Percentiles rank a stretch among this genome's conserved stretches.
These are phyloP conservation scores for Elymus sibiricus DNA, from an alignment of 176 grass and related monocot genomes.

Conservation along the genomic window DNA sequence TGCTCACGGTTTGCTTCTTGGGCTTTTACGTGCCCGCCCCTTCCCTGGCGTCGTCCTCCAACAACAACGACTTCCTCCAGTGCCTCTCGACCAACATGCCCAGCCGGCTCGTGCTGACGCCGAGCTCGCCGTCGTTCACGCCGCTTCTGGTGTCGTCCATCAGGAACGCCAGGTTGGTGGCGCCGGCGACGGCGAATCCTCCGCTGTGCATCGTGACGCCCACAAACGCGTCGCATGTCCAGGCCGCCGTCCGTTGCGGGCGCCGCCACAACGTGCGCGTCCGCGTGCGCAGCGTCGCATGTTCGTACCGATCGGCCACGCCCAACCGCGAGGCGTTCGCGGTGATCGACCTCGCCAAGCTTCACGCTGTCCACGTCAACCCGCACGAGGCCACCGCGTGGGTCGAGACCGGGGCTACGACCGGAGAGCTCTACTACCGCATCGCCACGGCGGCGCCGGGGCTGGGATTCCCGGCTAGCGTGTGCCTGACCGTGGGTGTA, in stretches of 20 bases:
- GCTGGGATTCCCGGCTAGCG: background rate
- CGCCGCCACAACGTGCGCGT: slow-evolving; percentile 17
- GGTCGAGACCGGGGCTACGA: background rate
- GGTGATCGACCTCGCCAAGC: slow-evolving; percentile 27
- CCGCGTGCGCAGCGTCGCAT: slow-evolving; percentile 58
- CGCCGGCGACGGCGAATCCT: slow-evolving; percentile 27
- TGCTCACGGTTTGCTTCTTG: background rate
- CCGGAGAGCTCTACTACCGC: background rate
- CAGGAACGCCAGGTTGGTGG: slow-evolving; percentile 39
- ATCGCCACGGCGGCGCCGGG: background rate
- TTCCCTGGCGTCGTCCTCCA: background rate
- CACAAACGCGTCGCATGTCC: slow-evolving; percentile 42
- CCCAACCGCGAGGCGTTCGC: slow-evolving; percentile 12
- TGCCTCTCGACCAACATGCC: slow-evolving; percentile 22
- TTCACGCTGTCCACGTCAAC: background rate
- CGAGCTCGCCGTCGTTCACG: slow-evolving; percentile 13
- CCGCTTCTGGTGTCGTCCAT: slow-evolving; percentile 40
- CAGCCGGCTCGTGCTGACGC: slow-evolving; percentile 17
- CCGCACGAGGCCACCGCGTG: background rate
- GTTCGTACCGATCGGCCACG: slow-evolving; percentile 35
- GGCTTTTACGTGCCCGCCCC: background rate
- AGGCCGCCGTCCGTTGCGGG: slow-evolving; percentile 42
- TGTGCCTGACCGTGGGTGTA: background rate
- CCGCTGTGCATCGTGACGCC: slow-evolving; percentile 51
- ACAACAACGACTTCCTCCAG: background rate